Percentiles rank a stretch among this genome's conserved stretches.
Evolutionary conservation across 371 early-diverging fungal genomes (phyloP).

Genomic region (Fennellomyces sp.): DNA sequence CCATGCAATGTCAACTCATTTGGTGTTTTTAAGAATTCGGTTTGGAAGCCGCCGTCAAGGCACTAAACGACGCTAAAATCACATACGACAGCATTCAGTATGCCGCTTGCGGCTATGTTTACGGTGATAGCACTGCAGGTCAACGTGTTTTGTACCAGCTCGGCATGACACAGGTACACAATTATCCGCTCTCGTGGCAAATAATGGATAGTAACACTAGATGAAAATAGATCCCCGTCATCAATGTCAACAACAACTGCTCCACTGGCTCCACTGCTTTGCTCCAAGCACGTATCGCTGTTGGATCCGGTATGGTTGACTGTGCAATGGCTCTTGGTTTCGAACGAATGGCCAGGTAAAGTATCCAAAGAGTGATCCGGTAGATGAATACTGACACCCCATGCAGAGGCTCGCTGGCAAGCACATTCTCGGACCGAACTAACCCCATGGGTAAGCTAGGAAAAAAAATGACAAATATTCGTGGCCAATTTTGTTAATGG

Average conservation of each 20-base stretch:
- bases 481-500: too few species aligned
- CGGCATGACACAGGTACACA: slow-evolving; percentile 59
- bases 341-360: slow-evolving; percentile 68
- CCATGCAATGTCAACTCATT: slow-evolving; percentile 63
- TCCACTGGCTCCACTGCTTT: slow-evolving; percentile 83
- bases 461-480: too few species aligned
- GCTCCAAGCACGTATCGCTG: slow-evolving; percentile 69
- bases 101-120: slow-evolving; percentile 65
- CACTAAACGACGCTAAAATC: slow-evolving; percentile 71
- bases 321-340: slow-evolving; percentile 83
- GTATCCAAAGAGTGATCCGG: not conserved
- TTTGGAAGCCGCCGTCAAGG: slow-evolving; percentile 76
- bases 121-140: slow-evolving; percentile 76
- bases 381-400: too few species aligned
- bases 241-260: slow-evolving; percentile 85
- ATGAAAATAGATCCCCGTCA: slow-evolving; percentile 56
- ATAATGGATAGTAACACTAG: too few species aligned
- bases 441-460: slow-evolving; percentile 69
- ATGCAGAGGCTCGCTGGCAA: slow-evolving; percentile 54
- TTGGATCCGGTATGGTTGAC: slow-evolving; percentile 72
- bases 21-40: slow-evolving; percentile 64
- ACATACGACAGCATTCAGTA: slow-evolving; percentile 71
- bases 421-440: slow-evolving; percentile 66
- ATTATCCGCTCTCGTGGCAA: too few species aligned
- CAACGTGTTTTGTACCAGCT: slow-evolving; percentile 77